Evolutionary conservation across 192 early-diverging fungal genomes (phyloP).

Genomic region (Backusella westeae): DNA sequence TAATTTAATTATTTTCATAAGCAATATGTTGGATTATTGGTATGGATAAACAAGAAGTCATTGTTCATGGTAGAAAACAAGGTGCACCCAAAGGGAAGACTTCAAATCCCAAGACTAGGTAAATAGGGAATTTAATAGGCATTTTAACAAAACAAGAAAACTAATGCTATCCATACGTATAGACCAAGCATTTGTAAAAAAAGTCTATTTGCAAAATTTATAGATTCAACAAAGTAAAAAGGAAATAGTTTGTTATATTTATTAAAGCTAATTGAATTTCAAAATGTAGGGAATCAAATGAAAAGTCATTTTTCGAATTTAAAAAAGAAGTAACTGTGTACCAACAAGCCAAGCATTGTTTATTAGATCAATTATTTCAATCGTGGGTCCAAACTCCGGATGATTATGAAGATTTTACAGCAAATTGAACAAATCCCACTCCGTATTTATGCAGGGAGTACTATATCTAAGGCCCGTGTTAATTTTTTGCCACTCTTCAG

Average conservation of each 20-base stretch:
- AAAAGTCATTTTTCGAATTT: constrained; percentile 7
- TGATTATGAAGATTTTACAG: constrained; percentile 20
- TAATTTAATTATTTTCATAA: neutral
- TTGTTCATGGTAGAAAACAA: constrained; percentile 36
- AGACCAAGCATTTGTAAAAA: constrained; percentile 8
- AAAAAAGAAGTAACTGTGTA: constrained; percentile 15
- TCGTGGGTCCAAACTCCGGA: constrained; percentile 31
- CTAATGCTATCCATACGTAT: neutral
- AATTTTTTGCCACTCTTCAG: neutral
- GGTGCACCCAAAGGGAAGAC: constrained; percentile 29
- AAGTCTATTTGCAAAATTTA: neutral
- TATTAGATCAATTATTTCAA: constrained; percentile 28
- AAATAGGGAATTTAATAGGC: neutral
- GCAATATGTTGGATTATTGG: constrained; percentile 27
- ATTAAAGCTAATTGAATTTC: neutral
- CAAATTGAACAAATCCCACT: neutral
- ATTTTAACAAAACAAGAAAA: neutral
- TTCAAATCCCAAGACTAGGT: constrained; percentile 31
- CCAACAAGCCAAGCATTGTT: constrained; percentile 16
- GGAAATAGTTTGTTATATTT: neutral
- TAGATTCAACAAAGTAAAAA: neutral
- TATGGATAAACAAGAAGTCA: constrained; percentile 26
- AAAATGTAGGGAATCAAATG: constrained; percentile 7
- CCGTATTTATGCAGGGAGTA: neutral
- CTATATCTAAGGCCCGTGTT: neutral